Evolutionary conservation across 352 stramenopile species (phyloP).

Genomic region (Phytophthora pseudosyringae): DNA sequence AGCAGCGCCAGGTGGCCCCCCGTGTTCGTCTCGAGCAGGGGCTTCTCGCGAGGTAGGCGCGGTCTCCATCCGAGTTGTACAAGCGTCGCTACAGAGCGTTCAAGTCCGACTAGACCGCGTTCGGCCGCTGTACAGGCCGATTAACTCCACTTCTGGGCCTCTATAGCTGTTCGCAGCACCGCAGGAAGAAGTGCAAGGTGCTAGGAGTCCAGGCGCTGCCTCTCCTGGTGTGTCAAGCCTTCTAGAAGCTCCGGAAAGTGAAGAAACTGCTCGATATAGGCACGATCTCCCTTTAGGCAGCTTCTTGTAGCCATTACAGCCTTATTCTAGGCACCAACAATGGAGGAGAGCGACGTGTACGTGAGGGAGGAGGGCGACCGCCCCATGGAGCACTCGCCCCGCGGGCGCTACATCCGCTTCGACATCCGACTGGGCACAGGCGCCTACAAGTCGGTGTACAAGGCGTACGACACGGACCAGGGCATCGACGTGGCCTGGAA

Average conservation of each 20-base stretch:
- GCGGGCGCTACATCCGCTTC: slow-evolving; percentile 88
- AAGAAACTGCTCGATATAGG: slow-evolving; percentile 9
- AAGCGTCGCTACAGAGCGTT: slow-evolving; percentile 23
- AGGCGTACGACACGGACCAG: slow-evolving; percentile 98
- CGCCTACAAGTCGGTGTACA: slow-evolving; percentile 93
- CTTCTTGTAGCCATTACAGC: slow-evolving; percentile 6
- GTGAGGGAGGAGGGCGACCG: slow-evolving; percentile 77
- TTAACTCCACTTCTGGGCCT: slow-evolving; percentile 3
- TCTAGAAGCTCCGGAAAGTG: slow-evolving; percentile 16
- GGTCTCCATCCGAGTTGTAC: slow-evolving; percentile 22
- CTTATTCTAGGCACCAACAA: slow-evolving; percentile 21
- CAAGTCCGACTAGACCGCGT: not conserved
- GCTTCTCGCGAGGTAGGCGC: slow-evolving; percentile 19
- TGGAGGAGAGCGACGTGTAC: slow-evolving; percentile 78
- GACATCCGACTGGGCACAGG: slow-evolving; percentile 83
- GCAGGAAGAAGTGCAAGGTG: not conserved
- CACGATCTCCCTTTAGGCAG: not conserved
- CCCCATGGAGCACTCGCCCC: slow-evolving; percentile 77
- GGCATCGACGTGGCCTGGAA: slow-evolving; percentile 99
- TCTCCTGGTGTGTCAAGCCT: not conserved
- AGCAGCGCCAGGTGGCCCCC: slow-evolving; percentile 16
- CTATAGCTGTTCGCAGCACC: slow-evolving; percentile 1
- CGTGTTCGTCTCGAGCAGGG: slow-evolving; percentile 21
- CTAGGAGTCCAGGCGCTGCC: not conserved
- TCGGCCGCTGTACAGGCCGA: not conserved